These are phyloP conservation scores for Solanum virginianum DNA, from an alignment of 257 asterid genomes.

Conservation along the genomic window DNA sequence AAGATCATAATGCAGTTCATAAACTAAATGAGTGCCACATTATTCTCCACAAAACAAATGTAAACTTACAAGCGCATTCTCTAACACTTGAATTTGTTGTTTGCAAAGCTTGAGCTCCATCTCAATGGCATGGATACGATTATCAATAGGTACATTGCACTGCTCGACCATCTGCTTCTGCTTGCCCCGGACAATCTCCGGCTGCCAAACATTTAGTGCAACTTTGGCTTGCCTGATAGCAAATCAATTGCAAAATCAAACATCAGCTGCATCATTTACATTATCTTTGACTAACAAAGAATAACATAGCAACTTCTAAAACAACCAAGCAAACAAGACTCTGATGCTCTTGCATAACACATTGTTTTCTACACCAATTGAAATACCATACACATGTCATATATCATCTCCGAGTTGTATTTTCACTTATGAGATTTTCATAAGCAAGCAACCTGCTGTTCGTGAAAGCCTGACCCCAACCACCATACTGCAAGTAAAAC, in stretches of 20 bases:
- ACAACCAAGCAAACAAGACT: neutral
- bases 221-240: slow-evolving; percentile 64
- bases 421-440: neutral
- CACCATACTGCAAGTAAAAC: neutral
- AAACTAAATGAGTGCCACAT: neutral
- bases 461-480: neutral
- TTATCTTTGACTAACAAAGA: neutral
- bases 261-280: neutral
- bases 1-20: neutral
- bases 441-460: neutral
- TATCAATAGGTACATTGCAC: slow-evolving; percentile 45
- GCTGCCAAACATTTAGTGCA: slow-evolving; percentile 89
- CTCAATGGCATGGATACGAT: slow-evolving; percentile 53
- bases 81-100: slow-evolving; percentile 54
- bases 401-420: neutral
- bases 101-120: slow-evolving; percentile 89
- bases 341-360: neutral
- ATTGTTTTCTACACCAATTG: neutral
- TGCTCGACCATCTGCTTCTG: slow-evolving; percentile 71
- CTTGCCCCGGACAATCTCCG: slow-evolving; percentile 59
- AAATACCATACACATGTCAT: neutral
- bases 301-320: neutral
- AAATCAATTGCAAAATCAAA: neutral
- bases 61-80: slow-evolving; percentile 53
- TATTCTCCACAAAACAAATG: neutral